A percentile compares a stretch with the other conserved stretches of the same genome.
phyloP scores from a whole-genome alignment of 345 rosid genomes.

The Corchorus olitorius region DNA sequence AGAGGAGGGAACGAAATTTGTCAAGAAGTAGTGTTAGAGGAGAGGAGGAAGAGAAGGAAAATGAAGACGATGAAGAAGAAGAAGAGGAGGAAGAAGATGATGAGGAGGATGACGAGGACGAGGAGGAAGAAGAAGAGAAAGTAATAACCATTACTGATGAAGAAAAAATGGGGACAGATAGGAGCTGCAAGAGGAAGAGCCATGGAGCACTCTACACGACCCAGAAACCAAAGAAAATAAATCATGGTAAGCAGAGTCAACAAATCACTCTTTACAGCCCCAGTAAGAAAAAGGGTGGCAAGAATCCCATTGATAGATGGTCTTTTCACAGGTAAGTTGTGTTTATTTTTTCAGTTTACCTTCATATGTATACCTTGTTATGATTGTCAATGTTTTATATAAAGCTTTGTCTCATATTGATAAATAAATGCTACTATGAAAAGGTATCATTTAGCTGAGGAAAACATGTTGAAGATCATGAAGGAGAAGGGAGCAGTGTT shows the following conservation, averaged over 20 bases:
- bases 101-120: constrained; percentile 23
- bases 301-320: constrained; percentile 68
- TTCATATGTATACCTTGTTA: neutral
- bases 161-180: constrained; percentile 3
- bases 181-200: constrained; percentile 44
- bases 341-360: neutral
- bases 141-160: constrained; percentile 18
- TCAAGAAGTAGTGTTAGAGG: constrained; percentile 2
- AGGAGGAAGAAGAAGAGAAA: constrained; percentile 25
- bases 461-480: constrained; percentile 81
- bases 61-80: constrained; percentile 10
- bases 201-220: constrained; percentile 23
- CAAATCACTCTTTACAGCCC: constrained; percentile 45
- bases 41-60: constrained; percentile 22
- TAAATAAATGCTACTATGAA: neutral
- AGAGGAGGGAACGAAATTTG: constrained; percentile 8
- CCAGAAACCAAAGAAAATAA: constrained; percentile 35
- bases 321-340: constrained; percentile 63
- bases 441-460: constrained; percentile 88
- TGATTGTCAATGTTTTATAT: too few species aligned
- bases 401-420: constrained; percentile 11
- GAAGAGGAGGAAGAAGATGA: constrained; percentile 18
- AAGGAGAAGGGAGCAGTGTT: constrained; percentile 73
- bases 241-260: constrained; percentile 36
- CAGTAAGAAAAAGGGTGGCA: constrained; percentile 38